Conservation (phyloP, 768 basidiomycete genomes). For the Auriscalpium orientale region DNA sequence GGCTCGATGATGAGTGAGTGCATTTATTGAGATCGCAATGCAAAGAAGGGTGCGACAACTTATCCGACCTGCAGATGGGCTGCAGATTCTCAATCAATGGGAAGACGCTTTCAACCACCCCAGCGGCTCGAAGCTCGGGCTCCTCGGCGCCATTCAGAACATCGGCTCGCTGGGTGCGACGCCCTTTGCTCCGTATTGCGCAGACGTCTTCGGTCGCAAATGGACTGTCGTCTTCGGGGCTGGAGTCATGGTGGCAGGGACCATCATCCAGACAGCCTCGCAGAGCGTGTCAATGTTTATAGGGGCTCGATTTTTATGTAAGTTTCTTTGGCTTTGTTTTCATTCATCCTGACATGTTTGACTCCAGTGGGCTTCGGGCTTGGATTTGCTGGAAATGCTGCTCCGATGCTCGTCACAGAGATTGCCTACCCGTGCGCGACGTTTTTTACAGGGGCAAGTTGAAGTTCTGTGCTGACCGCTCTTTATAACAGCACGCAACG, state of each 20-base stretch:
- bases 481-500: conserved; percentile 20
- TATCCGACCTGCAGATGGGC: conserved; percentile 13
- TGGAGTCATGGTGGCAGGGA: conserved; percentile 25
- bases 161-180: conserved; percentile 23
- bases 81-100: conserved; percentile 26
- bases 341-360: not conserved
- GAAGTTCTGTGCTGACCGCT: not conserved
- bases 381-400: conserved; percentile 24
- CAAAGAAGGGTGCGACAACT: conserved; percentile 11
- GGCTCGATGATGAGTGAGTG: not conserved
- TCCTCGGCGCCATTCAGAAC: conserved; percentile 28
- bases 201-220: conserved; percentile 26
- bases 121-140: conserved; percentile 20
- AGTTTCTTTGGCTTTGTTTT: not conserved
- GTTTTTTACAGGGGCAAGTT: not conserved
- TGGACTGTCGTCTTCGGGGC: conserved; percentile 25
- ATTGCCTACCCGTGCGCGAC: conserved; percentile 27
- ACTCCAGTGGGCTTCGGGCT: conserved; percentile 23
- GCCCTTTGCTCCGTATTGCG: conserved; percentile 23
- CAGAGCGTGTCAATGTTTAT: conserved; percentile 29
- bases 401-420: conserved; percentile 32
- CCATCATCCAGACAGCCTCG: conserved; percentile 24
- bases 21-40: not conserved
- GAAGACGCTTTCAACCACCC: conserved; percentile 22
- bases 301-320: conserved; percentile 22